Evolutionary conservation across 345 rosid genomes (phyloP).

Genomic region (Eucalyptus tenuipes): DNA sequence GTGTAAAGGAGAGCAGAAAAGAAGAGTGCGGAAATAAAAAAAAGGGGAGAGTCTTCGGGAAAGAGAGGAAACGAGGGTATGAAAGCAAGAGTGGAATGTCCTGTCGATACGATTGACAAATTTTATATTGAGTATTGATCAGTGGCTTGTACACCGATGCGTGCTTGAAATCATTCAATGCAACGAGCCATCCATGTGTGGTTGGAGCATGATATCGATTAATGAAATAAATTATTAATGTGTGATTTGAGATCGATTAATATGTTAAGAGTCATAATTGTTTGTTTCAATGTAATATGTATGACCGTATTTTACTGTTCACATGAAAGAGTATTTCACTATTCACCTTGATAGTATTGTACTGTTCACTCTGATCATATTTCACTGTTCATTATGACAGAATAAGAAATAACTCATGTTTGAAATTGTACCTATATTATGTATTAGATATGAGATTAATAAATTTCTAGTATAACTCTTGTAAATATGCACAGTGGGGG

Average conservation of each 20-base stretch:
- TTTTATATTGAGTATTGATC: no score
- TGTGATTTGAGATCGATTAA: no score
- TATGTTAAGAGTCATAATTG: no score
- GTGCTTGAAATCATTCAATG: not conserved
- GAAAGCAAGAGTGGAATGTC: not conserved
- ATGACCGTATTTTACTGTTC: no score
- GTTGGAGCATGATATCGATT: rapidly evolving
- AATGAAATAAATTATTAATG: rapidly evolving
- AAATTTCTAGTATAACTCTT: rapidly evolving
- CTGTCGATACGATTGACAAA: no score
- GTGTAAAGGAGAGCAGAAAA: rapidly evolving
- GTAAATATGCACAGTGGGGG: no score
- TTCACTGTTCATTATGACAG: no score
- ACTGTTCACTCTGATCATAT: no score
- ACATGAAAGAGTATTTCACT: not conserved
- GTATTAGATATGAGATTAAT: not conserved
- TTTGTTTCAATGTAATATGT: rapidly evolving
- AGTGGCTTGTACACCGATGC: not conserved
- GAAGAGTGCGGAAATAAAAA: rapidly evolving
- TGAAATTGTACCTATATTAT: no score
- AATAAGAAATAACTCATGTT: no score
- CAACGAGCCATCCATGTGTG: not conserved
- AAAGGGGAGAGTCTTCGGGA: not conserved
- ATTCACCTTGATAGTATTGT: rapidly evolving
- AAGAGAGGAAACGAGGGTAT: not conserved